Base-by-base conservation (phyloP, 23 red algal genomes). In the Gracilaria caudata region DNA sequence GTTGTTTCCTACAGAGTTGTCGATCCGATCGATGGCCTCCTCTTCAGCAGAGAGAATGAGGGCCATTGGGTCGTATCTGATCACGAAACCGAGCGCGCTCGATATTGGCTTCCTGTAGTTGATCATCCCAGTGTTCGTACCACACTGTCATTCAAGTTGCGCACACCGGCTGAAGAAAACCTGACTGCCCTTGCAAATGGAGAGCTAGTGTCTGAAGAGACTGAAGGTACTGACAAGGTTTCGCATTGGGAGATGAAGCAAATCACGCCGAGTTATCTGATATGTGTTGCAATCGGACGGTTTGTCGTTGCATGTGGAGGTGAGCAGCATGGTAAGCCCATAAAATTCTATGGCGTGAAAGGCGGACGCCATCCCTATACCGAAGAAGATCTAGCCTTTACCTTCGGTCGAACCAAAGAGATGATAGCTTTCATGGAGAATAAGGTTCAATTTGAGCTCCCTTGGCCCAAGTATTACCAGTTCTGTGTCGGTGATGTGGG, bases 381-480 rank as follows among this genome's bases (percentile, higher is more conserved):
- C 0, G 91, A 65, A n/a, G 91, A 55, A 70, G 81, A 94, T 73
- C 91, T 94, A 17, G 82, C 82, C 14, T 81, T 80, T 28, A 86
- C 91, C 4, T 94, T 94, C 65, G 91, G 91, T 35, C 81, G 66
- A 10, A 94, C 91, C 13, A 86, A 68, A 24, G 81, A 83, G 68
- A 94, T 94, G 91, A 78, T 94, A 44, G 21, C 39, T 13, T 94
- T 84, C 57, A 86, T 94, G 91, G 82, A 81, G 43, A 63, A 70
- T 70, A 83, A 84, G 37, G 55, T 94, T 47, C 59, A 63, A 14
- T 76, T 86, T 61, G 66, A 83, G n/a, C 78, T 94, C 24, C 91
- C 91, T 21, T 94, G 91, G 91, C 91, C 91, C 5, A 94, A 94
- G 75, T 94, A 94, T 59, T 94, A 84, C 75, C 91, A 94, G 24